These are phyloP conservation scores for Magnusiomyces clavatus DNA, from an alignment of 1,139 yeast species.

Conservation along the genomic window DNA sequence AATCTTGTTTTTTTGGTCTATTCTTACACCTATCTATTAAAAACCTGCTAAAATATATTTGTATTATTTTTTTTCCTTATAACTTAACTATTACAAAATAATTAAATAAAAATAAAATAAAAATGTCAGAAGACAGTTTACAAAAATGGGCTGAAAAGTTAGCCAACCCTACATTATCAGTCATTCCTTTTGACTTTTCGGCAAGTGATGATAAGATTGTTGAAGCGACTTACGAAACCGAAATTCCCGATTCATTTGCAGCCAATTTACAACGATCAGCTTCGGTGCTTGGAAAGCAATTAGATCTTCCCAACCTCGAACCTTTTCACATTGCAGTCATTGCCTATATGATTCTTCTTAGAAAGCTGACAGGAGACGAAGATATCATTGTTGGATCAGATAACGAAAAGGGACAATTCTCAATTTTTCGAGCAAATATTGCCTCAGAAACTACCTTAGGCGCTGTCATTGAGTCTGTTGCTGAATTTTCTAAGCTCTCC, in stretches of 20 bases:
- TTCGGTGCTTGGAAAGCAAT: slow-evolving; percentile 15
- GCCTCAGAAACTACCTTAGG: slow-evolving; percentile 40
- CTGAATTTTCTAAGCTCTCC: slow-evolving; percentile 37
- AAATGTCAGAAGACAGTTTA: too few relatives aligned
- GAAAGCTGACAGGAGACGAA: slow-evolving; percentile 86
- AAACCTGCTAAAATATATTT: too few relatives aligned
- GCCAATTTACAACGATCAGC: slow-evolving; percentile 11
- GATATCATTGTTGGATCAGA: slow-evolving; percentile 81
- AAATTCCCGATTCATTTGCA: slow-evolving; percentile 17
- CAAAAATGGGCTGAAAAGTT: slow-evolving; percentile 54
- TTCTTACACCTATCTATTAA: too few relatives aligned
- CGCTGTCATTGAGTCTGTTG: slow-evolving; percentile 44
- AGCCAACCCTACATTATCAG: slow-evolving; percentile 77
- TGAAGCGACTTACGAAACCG: slow-evolving; percentile 47
- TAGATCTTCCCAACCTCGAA: slow-evolving; percentile 15
- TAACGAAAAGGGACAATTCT: slow-evolving; percentile 34
- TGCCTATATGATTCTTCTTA: slow-evolving; percentile 63
- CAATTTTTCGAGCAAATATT: slow-evolving; percentile 55
- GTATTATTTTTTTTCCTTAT: too few relatives aligned
- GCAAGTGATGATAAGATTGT: slow-evolving; percentile 66
- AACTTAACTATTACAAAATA: too few relatives aligned
- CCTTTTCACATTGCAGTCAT: slow-evolving; percentile 53
- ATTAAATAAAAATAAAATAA: too few relatives aligned
- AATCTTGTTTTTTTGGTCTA: too few relatives aligned
- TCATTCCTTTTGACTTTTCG: slow-evolving; percentile 79